Conservation (phyloP, 192 early-diverging fungal species). For the Endogone sp. region DNA sequence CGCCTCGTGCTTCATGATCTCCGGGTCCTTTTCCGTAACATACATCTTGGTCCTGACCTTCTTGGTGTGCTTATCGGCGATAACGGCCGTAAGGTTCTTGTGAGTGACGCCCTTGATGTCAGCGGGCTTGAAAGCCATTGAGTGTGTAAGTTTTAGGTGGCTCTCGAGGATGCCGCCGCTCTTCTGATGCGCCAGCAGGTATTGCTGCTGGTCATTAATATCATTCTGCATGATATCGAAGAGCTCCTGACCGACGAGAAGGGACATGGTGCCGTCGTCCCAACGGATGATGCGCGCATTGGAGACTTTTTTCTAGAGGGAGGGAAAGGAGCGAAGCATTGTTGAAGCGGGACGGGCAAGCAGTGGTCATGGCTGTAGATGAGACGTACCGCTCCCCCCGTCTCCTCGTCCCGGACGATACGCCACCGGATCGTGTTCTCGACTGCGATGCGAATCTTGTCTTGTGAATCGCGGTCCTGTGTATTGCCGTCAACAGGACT, state of each 20-base stretch:
- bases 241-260: slow-evolving; percentile 69
- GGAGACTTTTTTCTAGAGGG: slow-evolving; percentile 53
- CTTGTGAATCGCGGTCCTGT: slow-evolving; percentile 32
- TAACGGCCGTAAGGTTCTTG: slow-evolving; percentile 57
- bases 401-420: slow-evolving; percentile 28
- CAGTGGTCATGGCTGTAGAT: too few relatives aligned
- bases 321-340: not conserved
- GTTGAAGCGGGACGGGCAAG: too few relatives aligned
- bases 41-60: slow-evolving; percentile 59
- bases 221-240: slow-evolving; percentile 61
- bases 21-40: slow-evolving; percentile 65
- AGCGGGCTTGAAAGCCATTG: slow-evolving; percentile 63
- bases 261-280: slow-evolving; percentile 70
- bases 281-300: slow-evolving; percentile 75
- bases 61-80: slow-evolving; percentile 67
- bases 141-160: slow-evolving; percentile 54
- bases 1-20: slow-evolving; percentile 52
- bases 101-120: slow-evolving; percentile 55
- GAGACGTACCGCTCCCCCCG: slow-evolving; percentile 22
- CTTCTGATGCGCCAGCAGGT: slow-evolving; percentile 54
- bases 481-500: slow-evolving; percentile 35
- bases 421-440: slow-evolving; percentile 83
- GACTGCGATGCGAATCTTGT: slow-evolving; percentile 40
- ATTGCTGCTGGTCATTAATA: slow-evolving; percentile 47
- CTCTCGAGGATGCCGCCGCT: slow-evolving; percentile 58